These are phyloP conservation scores for Torrubiellomyces zombiae DNA, from an alignment of 2,329 filamentous ascomycete genomes.

Conservation along the genomic window DNA sequence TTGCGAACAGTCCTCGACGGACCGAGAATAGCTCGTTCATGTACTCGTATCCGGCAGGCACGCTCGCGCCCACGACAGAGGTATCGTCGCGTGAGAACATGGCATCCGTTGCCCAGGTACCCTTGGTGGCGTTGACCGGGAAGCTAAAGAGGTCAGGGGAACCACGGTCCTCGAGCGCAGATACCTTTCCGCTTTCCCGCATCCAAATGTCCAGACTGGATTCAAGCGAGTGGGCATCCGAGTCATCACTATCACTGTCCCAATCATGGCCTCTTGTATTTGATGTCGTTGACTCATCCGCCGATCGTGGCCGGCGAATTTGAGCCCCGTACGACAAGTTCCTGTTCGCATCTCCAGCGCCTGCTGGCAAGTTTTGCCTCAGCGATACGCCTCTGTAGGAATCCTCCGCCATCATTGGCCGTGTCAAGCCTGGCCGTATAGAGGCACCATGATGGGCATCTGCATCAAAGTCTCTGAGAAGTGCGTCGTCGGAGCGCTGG, in stretches of 20 bases:
- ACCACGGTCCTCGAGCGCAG: constrained; percentile 10
- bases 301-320: constrained; percentile 27
- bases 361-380: no score
- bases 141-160: constrained; percentile 41
- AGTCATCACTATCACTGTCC: constrained; percentile 26
- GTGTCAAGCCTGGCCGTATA: no score
- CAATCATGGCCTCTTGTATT: constrained; percentile 23
- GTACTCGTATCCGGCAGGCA: constrained; percentile 19
- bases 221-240: constrained; percentile 23
- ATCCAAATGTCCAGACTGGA: constrained; percentile 43
- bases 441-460: no score
- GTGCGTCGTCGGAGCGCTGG: constrained; percentile 32
- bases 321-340: no score
- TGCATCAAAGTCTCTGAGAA: no score
- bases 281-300: constrained; percentile 27
- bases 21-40: constrained; percentile 28
- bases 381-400: no score
- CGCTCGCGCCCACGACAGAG: constrained; percentile 9
- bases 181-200: constrained; percentile 31
- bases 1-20: constrained; percentile 21
- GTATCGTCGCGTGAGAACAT: constrained; percentile 23
- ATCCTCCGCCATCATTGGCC: no score
- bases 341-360: no score
- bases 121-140: constrained; percentile 19
- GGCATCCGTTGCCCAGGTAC: constrained; percentile 29